phyloP scores from a whole-genome alignment of 2,329 filamentous ascomycete genomes.

The Remersonia thermophila region DNA sequence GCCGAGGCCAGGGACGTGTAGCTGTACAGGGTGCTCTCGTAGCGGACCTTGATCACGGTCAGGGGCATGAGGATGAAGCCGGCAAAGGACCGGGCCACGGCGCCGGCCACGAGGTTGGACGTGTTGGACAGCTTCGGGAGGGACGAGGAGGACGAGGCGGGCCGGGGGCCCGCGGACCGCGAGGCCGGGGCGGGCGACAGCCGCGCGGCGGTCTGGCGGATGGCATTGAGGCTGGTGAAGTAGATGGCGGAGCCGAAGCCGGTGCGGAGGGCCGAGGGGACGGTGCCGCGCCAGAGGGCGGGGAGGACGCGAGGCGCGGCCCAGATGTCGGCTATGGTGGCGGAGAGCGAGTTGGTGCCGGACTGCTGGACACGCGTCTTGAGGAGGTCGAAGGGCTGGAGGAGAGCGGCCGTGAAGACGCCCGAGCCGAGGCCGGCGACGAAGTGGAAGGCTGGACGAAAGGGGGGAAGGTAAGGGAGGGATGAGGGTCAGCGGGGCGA shows the following conservation, averaged over 20 bases:
- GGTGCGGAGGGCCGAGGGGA: constrained; percentile 85
- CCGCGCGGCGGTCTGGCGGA: constrained; percentile 55
- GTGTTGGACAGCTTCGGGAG: constrained; percentile 73
- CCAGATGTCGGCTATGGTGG: constrained; percentile 58
- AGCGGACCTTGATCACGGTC: constrained; percentile 92
- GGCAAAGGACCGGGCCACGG: constrained; percentile 69
- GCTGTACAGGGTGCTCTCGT: constrained; percentile 75
- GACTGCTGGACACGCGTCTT: constrained; percentile 95
- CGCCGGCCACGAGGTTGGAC: constrained; percentile 76
- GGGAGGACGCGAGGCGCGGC: constrained; percentile 34
- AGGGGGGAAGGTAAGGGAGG: too few relatives aligned
- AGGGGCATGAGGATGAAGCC: constrained; percentile 91
- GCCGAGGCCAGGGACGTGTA: constrained; percentile 69
- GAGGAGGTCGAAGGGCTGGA: constrained; percentile 90
- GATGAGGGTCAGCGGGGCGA: background rate
- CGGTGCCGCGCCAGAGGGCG: constrained; percentile 81
- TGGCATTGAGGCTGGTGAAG: constrained; percentile 75
- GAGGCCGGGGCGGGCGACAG: constrained; percentile 21
- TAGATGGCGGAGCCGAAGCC: constrained; percentile 89
- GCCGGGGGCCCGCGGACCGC: too few relatives aligned
- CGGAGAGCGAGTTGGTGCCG: constrained; percentile 53
- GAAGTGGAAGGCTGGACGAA: constrained; percentile 67
- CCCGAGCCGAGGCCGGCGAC: constrained; percentile 78
- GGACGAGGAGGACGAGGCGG: constrained; percentile 43
- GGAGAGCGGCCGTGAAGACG: constrained; percentile 72